Evolutionary conservation across 192 early-diverging fungal genomes (phyloP).

Genomic region (Backusella westeae): DNA sequence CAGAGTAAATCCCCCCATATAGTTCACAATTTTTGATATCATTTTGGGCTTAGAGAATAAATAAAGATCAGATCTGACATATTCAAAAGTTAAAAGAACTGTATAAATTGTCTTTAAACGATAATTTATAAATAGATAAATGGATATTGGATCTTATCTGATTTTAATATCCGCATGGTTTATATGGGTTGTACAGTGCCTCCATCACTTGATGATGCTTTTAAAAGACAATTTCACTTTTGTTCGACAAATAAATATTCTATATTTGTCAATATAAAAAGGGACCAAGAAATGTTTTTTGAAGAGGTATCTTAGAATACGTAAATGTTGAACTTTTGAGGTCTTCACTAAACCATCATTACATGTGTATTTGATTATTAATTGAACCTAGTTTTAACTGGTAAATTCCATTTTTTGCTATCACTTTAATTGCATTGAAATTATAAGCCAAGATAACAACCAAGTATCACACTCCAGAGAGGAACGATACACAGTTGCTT

Average conservation of each 20-base stretch:
- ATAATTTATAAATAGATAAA: background rate
- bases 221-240: background rate
- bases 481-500: background rate
- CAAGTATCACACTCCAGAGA: background rate
- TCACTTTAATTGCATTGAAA: background rate
- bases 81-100: background rate
- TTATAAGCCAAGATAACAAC: background rate
- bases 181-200: background rate
- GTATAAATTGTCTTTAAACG: background rate
- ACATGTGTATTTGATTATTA: too few relatives aligned
- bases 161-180: background rate
- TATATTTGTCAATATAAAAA: background rate
- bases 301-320: background rate
- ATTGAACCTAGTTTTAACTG: too few relatives aligned
- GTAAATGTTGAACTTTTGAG: background rate
- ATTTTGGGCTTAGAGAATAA: background rate
- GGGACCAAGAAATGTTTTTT: background rate
- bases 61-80: background rate
- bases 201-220: background rate
- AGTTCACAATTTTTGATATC: too few relatives aligned
- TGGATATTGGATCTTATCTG: background rate
- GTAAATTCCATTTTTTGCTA: too few relatives aligned
- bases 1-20: too few relatives aligned
- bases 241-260: background rate
- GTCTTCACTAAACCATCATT: too few relatives aligned